Percentiles rank a stretch among this genome's conserved stretches.
These are phyloP conservation scores for Silene conica DNA, from an alignment of 148 eudicot species.

Conservation along the genomic window DNA sequence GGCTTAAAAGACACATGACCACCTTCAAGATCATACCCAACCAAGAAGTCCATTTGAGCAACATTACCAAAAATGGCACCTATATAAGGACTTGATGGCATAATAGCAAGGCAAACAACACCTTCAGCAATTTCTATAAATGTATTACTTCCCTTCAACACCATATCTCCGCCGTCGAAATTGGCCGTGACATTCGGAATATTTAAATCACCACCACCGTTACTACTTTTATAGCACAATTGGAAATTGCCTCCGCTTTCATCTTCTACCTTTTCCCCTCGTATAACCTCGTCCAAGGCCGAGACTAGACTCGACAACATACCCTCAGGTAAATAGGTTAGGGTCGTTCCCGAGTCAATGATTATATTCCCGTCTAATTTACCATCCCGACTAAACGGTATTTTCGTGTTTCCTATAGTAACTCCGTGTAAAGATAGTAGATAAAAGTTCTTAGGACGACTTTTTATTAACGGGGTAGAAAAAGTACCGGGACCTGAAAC, in stretches of 20 bases:
- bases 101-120: conserved; percentile 1
- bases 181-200: conserved; percentile 4
- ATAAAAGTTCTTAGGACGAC: conserved; percentile 32
- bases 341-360: conserved; percentile 76
- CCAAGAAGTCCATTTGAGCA: conserved; percentile 41
- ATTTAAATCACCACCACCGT: conserved; percentile 21
- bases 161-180: conserved; percentile 47
- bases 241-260: conserved; percentile 14
- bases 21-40: conserved; percentile 43
- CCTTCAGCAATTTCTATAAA: not conserved
- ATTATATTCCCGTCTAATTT: conserved; percentile 48
- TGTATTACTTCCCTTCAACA: conserved; percentile 22
- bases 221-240: conserved; percentile 30
- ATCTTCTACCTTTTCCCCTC: conserved; percentile 13
- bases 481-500: conserved; percentile 36
- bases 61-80: conserved; percentile 48
- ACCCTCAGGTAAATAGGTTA: conserved; percentile 38
- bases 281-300: conserved; percentile 15
- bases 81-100: not conserved
- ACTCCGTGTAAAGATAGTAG: conserved; percentile 41
- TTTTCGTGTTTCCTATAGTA: conserved; percentile 18
- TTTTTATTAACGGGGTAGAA: conserved; percentile 42
- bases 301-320: conserved; percentile 15
- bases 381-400: not conserved
- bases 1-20: conserved; percentile 2